Percentiles rank a stretch among this genome's conserved stretches.
phyloP scores from a whole-genome alignment of 176 grass and related monocot genomes.

The Avena eriantha region DNA sequence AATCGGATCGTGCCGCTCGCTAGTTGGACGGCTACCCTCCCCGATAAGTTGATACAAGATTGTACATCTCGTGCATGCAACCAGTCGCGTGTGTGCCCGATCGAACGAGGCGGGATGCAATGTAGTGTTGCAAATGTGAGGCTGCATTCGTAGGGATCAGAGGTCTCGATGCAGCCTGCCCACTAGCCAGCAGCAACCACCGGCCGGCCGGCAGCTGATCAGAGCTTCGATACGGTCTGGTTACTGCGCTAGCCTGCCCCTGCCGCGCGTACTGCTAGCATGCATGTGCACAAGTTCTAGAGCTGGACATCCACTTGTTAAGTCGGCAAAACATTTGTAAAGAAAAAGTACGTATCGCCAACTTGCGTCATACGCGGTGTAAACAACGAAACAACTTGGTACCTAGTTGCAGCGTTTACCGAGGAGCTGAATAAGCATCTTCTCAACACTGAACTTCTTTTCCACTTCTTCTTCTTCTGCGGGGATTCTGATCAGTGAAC shows the following conservation, averaged over 20 bases:
- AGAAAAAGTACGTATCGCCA: slow-evolving; percentile 13
- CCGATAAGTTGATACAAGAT: background rate
- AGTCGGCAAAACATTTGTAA: background rate
- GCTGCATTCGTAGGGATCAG: background rate
- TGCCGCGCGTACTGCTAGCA: background rate
- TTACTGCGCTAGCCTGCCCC: background rate
- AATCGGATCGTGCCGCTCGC: background rate
- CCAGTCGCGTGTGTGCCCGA: background rate
- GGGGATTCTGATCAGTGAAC: background rate
- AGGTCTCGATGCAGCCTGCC: background rate
- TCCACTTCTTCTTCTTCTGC: background rate
- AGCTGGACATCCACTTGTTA: slow-evolving; percentile 32
- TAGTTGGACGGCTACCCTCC: background rate
- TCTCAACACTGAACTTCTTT: background rate
- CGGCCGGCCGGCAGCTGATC: slow-evolving; percentile 38
- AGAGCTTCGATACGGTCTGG: slow-evolving; percentile 28
- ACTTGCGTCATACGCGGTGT: slow-evolving; percentile 33
- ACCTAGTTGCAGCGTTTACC: background rate
- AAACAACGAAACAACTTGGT: slow-evolving; percentile 52
- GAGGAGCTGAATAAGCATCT: background rate
- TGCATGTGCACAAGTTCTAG: slow-evolving; percentile 39
- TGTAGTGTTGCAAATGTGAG: background rate
- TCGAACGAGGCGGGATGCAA: background rate
- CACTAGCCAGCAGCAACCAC: background rate
- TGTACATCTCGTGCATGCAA: background rate